Conservation (phyloP, 495 filamentous ascomycete genomes). For the Neurospora terricola region DNA sequence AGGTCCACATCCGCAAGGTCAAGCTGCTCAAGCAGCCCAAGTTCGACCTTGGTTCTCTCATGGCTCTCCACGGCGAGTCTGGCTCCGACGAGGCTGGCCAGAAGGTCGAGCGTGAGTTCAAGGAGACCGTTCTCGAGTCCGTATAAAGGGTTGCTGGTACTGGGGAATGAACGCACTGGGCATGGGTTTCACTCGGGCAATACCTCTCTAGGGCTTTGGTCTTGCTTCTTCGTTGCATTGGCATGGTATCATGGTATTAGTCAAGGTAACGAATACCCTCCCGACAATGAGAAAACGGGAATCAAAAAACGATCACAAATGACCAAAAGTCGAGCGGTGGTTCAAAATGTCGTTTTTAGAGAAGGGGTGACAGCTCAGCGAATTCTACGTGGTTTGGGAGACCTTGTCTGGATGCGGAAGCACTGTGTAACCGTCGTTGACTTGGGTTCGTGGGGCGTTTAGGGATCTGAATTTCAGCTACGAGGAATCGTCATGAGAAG, state of each 20-base stretch:
- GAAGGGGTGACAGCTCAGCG: background rate
- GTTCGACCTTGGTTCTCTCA: conserved; percentile 94
- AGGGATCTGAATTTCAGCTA: conserved; percentile 1
- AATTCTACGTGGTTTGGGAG: conserved; percentile 3
- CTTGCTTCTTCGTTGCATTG: conserved; percentile 46
- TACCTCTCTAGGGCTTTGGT: conserved; percentile 38
- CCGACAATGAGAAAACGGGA: conserved; percentile 23
- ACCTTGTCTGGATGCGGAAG: background rate
- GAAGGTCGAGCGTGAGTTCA: conserved; percentile 99
- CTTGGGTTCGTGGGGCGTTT: background rate
- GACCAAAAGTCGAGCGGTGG: conserved; percentile 16
- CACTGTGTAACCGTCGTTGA: background rate
- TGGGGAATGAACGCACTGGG: conserved; percentile 31
- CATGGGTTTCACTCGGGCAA: conserved; percentile 41
- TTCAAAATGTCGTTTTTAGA: conserved; percentile 4
- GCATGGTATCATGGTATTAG: conserved; percentile 41
- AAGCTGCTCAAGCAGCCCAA: conserved; percentile 97
- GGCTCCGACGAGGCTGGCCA: conserved; percentile 92
- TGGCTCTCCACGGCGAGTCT: conserved; percentile 93
- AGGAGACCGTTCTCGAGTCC: conserved; percentile 85
- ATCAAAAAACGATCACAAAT: conserved; percentile 26
- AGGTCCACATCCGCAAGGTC: conserved; percentile 99
- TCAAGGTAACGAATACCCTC: conserved; percentile 36
- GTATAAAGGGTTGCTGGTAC: conserved; percentile 58
- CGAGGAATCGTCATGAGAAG: background rate